phyloP scores from a whole-genome alignment of 768 basidiomycete genomes.

The Rhizopogon salebrosus region DNA sequence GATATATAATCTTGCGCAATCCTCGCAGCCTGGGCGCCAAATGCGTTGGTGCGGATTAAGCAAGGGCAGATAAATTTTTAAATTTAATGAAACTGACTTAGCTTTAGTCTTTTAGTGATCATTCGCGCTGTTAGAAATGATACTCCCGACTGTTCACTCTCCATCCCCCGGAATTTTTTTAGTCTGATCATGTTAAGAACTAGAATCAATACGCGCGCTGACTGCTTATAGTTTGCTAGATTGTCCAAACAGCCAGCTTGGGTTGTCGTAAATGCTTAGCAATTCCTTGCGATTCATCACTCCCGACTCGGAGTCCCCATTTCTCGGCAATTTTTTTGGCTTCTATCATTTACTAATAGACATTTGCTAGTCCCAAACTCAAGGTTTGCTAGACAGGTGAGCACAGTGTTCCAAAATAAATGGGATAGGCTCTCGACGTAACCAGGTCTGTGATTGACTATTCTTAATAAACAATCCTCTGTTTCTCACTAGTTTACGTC shows the following conservation, averaged over 20 bases:
- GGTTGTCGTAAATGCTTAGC: background rate
- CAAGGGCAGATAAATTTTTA: background rate
- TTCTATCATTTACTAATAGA: background rate
- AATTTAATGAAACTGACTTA: conserved; percentile 1
- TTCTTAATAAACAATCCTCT: background rate
- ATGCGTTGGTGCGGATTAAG: background rate
- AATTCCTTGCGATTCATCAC: background rate
- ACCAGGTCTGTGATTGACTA: background rate
- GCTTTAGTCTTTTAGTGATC: conserved; percentile 4
- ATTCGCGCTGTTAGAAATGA: background rate
- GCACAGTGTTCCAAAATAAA: no score
- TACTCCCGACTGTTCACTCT: background rate
- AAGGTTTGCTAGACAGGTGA: background rate
- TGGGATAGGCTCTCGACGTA: background rate
- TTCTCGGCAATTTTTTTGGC: background rate
- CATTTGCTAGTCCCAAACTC: background rate
- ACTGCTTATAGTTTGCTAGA: background rate
- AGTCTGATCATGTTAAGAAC: background rate
- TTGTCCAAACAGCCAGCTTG: background rate
- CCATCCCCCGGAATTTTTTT: background rate
- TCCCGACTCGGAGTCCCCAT: background rate
- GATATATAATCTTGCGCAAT: no score
- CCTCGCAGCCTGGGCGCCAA: background rate
- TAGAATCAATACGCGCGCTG: no score
- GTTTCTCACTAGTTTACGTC: background rate